A percentile compares a stretch with the other conserved stretches of the same genome.
phyloP scores from a whole-genome alignment of 495 filamentous ascomycete genomes.

The Penicillium daleae region DNA sequence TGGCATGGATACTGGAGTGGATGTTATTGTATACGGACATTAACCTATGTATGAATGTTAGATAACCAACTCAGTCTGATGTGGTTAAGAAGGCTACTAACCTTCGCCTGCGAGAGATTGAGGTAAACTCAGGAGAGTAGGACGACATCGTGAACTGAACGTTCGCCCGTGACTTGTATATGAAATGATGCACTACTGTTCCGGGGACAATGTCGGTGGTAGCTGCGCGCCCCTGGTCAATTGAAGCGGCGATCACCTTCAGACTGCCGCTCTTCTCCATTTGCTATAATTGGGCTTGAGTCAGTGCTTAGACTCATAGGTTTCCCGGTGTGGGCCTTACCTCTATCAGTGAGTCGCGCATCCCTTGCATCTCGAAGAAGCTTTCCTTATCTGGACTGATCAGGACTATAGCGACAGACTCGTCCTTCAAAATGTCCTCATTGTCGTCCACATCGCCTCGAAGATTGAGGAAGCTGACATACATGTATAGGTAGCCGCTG shows the following conservation, averaged over 20 bases:
- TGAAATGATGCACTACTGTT: slow-evolving; percentile 81
- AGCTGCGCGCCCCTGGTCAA: slow-evolving; percentile 68
- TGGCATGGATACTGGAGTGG: slow-evolving; percentile 81
- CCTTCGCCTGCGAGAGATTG: slow-evolving; percentile 66
- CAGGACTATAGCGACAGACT: slow-evolving; percentile 86
- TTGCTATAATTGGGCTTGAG: slow-evolving; percentile 44
- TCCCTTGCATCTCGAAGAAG: slow-evolving; percentile 85
- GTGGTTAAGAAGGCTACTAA: slow-evolving; percentile 22
- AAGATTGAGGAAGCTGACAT: slow-evolving; percentile 83
- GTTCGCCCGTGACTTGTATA: slow-evolving; percentile 91
- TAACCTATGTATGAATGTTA: slow-evolving; percentile 50
- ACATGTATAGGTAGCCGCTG: slow-evolving; percentile 98
- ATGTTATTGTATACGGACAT: slow-evolving; percentile 84
- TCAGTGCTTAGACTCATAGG: background rate
- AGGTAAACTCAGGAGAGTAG: slow-evolving; percentile 71
- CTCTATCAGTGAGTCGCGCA: slow-evolving; percentile 79
- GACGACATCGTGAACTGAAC: slow-evolving; percentile 95
- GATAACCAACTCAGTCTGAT: background rate
- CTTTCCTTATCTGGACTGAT: slow-evolving; percentile 91
- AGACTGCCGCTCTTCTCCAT: slow-evolving; percentile 77
- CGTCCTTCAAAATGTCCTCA: slow-evolving; percentile 56
- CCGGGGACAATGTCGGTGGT: slow-evolving; percentile 77
- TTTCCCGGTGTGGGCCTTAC: slow-evolving; percentile 31
- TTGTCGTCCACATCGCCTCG: slow-evolving; percentile 38
- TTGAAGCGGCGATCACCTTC: slow-evolving; percentile 71